Conservation (phyloP, 768 basidiomycete species). For the Russula sp. region DNA sequence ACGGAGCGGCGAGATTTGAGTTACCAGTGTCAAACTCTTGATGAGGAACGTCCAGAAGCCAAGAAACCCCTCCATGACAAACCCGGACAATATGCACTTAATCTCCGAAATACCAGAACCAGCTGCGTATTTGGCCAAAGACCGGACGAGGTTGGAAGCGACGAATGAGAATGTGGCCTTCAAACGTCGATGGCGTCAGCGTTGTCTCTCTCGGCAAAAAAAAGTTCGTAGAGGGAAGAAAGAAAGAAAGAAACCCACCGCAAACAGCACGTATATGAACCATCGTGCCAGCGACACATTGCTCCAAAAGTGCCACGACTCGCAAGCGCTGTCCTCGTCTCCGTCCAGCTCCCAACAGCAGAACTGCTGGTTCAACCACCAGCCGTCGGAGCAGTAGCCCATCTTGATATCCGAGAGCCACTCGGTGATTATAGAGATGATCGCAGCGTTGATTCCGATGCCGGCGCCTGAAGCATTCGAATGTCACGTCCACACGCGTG, state of each 20-base stretch:
- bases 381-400: constrained; percentile 93
- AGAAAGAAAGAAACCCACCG: constrained; percentile 48
- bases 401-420: constrained; percentile 98
- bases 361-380: constrained; percentile 98
- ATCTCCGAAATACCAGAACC: constrained; percentile 99
- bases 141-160: constrained; percentile 83
- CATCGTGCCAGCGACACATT: constrained; percentile 63
- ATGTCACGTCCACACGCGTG: too few relatives aligned
- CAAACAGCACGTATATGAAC: constrained; percentile 83
- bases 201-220: neutral
- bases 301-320: constrained; percentile 93
- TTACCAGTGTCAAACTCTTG: constrained; percentile 88
- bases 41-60: constrained; percentile 86
- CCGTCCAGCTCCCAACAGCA: constrained; percentile 96
- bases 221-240: neutral
- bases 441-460: constrained; percentile 90
- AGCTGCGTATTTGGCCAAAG: constrained; percentile 90
- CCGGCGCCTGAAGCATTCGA: constrained; percentile 55
- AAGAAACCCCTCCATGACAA: constrained; percentile 94
- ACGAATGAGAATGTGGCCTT: constrained; percentile 80
- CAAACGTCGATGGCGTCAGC: neutral
- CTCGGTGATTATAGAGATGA: constrained; percentile 92
- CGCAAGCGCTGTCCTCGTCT: constrained; percentile 72
- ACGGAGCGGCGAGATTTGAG: constrained; percentile 28
- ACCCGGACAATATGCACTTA: constrained; percentile 95